Evolutionary conservation across 352 stramenopile species (phyloP), one percentile per base, ranked within the genome.

Genomic region (Pythium dissotocum): DNA sequence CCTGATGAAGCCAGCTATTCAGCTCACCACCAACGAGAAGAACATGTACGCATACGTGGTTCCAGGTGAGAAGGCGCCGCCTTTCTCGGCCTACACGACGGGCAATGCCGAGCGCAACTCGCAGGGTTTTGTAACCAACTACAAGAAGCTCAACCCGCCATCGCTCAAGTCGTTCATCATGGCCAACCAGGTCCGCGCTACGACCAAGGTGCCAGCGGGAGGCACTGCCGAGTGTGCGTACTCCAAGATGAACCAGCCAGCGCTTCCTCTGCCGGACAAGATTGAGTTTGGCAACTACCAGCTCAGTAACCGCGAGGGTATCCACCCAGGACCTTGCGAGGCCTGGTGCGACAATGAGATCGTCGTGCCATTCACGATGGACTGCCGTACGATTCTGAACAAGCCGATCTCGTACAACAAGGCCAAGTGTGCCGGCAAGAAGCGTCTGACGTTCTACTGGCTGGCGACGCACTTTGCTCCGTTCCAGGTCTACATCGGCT

Each of bases 401-500:
- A 44, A 46, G 24, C 24, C 21, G n/a, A 60, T 84, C 26, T 71
- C 71, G 35, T 78, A 82, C 55, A 61, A 80, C 46, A 71, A 53
- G 6, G 71, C 77, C 24, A 64, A 73, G 26, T 85, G 77, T 48
- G 59, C 42, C 48, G 62, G 67, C 46, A 77, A 77, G 18, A 77
- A 74, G 38, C 62, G 72, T 0, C 70, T 86, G 18, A 82, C 74
- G 4, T 78, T 82, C 55, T 84, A 79, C 67, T 88, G 79, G 79
- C 46, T 86, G 21, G 77, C 67, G 7, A 76, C 82, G 69, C 79
- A 88, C 56, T 63, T 63, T 10, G 30, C 54, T 2, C 67, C 62
- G 38, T 88, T 78, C 77, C 79, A 88, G 70, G 68, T 85, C 46
- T 86, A 88, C 65, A 65, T 62, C n/a, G 14, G 26, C 35, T 62